Base-by-base conservation (phyloP, 1,284 basidiomycete species). In the Tylopilus orsonianus region DNA sequence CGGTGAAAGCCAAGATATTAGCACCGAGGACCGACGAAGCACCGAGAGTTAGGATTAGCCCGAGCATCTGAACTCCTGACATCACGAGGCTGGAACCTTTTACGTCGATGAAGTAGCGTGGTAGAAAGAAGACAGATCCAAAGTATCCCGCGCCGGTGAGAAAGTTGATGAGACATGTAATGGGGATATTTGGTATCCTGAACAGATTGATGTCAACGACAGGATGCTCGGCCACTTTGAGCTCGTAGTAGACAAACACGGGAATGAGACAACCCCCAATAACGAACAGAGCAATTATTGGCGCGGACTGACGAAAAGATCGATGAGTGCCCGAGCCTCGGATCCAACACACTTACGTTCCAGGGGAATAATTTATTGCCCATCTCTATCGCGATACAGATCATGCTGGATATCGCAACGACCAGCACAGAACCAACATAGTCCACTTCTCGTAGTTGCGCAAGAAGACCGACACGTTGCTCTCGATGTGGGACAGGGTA, bases 111-210 rank as follows among this genome's bases (percentile, higher is more conserved):
- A 70, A 69, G 49, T 70, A 67, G 30, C 67, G 68, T 13, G 65
- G 65, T n/a, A 67, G 58, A 48, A 67, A 67, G 49, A 67, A 67
- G 45, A 67, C 67, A 13, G 53, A 56, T 9, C 65, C 65, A 46
- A 67, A 67, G 51, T 69, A 67, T n/a, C 65, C 67, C 14, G 65
- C 68, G 30, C 65, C 65, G 0, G 67, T 70, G 32, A 67, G 67
- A 51, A 67, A 67, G 44, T 67, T 67, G 55, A 67, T 69, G 41
- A 67, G 54, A 46, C 65, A 67, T 4, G 66, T 47, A 10, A 66
- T 64, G 16, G 66, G 65, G 22, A 67, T 67, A 26, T 67, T 67
- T 3, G 61, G 66, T 48, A 69, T 62, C 22, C 20, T 51, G 54
- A 67, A 69, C 10, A 67, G 44, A 46, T 44, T 56, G 46, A 67